Evolutionary conservation across 192 early-diverging fungal genomes (phyloP), one percentile per base, ranked within the genome.

Genomic region (Helicostylum pulchrum): DNA sequence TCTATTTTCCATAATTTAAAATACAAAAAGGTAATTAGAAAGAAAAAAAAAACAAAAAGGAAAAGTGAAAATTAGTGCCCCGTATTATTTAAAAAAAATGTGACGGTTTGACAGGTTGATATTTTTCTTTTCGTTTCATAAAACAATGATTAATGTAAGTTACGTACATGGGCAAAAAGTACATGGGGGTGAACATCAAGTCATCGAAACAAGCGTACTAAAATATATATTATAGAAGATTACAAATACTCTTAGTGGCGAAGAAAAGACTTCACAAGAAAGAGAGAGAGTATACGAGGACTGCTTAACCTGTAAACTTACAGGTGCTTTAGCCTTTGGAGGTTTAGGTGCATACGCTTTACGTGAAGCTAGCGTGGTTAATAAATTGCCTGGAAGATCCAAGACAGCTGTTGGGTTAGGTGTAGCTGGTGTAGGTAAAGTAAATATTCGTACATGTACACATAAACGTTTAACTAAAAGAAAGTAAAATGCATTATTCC

Each of bases 301-400:
- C 62, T 76, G 74, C 48, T 52, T 76, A 10, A 54, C 74, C 4
- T 76, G 74, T 43, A 71, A 71, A 51, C 5, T 76, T 30, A 68
- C 69, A 3, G 74, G 74, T 9, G 61, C 70, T 23, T 49, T 62
- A 21, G 66, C 70, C 5, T 72, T 76, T 39, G 21, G 53, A 45
- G 65, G 42, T 14, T 20, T 76, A 8, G 74, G 74, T 10, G 61
- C 17, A 11, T 76, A 76, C 62, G 68, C 74, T 6, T 34, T 71
- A 19, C 51, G 50, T 5, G 70, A 76, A 45, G 61, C 74, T 4
- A 31, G 46, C 14, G 36, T 52, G 5, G 4, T 76, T 23, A 61
- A 59, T 31, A 61, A 57, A n/a, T 19, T 61, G 1, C 65, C 69
- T 19, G 66, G 65, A 2, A 57, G 53, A 54, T 47, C 36, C 12